phyloP scores from a whole-genome alignment of 139 green algal genomes.

The Coelastrella sp. region DNA sequence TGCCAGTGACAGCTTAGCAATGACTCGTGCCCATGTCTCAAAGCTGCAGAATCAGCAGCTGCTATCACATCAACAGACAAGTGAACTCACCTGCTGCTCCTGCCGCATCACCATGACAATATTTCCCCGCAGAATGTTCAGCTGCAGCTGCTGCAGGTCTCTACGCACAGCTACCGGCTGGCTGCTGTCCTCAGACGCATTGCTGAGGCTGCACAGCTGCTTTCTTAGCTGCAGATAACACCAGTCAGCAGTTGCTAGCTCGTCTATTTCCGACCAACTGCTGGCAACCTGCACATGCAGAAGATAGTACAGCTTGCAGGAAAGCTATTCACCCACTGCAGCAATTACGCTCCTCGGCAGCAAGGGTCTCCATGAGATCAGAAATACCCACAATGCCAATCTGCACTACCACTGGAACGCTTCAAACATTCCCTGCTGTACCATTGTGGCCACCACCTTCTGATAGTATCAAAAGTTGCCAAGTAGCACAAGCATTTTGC shows the following conservation, averaged over 20 bases:
- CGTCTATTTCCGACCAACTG: neutral
- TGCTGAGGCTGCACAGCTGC: neutral
- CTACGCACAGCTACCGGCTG: neutral
- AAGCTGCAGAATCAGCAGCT: too few species aligned
- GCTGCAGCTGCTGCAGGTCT: constrained; percentile 21
- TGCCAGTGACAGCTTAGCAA: too few species aligned
- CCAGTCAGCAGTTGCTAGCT: neutral
- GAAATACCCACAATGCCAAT: too few species aligned
- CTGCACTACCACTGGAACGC: too few species aligned
- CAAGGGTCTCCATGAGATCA: too few species aligned
- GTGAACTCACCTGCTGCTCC: neutral
- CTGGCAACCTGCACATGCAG: neutral
- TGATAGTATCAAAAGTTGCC: neutral
- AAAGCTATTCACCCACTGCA: neutral
- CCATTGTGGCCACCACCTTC: too few species aligned
- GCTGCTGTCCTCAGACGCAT: neutral
- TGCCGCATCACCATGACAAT: constrained; percentile 4
- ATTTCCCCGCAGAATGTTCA: constrained; percentile 7
- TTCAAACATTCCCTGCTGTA: too few species aligned
- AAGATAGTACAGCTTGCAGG: neutral
- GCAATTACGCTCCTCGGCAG: too few species aligned
- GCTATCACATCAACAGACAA: neutral
- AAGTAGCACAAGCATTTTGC: neutral
- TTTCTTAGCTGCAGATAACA: neutral
- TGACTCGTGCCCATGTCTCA: too few species aligned